Conservation (phyloP, 2,329 filamentous ascomycete species). For the Xylaria hypoxylon region DNA sequence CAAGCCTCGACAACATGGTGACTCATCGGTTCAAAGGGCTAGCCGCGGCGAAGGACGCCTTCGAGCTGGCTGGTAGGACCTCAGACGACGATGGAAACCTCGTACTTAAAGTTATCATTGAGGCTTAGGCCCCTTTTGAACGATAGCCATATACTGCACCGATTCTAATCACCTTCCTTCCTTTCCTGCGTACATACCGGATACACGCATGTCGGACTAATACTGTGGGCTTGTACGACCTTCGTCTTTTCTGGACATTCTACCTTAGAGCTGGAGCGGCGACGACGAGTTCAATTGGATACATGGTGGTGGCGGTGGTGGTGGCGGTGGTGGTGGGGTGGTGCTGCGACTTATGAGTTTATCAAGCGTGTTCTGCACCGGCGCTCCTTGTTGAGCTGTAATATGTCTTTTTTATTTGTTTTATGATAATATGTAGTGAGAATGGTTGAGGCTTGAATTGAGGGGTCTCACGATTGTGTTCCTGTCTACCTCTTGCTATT, state of each 20-base stretch:
- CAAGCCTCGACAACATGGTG: constrained; percentile 76
- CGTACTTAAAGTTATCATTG: constrained; percentile 78
- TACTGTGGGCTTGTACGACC: background rate
- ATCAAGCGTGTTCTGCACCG: background rate
- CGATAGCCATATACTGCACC: background rate
- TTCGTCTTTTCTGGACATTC: background rate
- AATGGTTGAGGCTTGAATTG: constrained; percentile 8
- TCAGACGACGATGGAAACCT: constrained; percentile 74
- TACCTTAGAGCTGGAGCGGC: constrained; percentile 1
- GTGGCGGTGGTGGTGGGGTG: no score
- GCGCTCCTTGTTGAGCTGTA: background rate
- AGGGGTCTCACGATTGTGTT: constrained; percentile 21
- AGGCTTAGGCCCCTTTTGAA: constrained; percentile 54
- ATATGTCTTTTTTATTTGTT: background rate
- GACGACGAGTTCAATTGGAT: constrained; percentile 11
- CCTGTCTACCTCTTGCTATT: constrained; percentile 27
- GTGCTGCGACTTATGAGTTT: background rate
- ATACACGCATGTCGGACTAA: background rate
- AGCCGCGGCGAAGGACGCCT: constrained; percentile 70
- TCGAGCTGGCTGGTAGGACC: constrained; percentile 76
- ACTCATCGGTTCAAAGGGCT: constrained; percentile 78
- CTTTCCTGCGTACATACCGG: background rate
- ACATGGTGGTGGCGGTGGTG: background rate
- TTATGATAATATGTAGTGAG: background rate
- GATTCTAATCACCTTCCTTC: background rate